Base-by-base conservation (phyloP, 163 green algal species). In the Picocystis sp. region DNA sequence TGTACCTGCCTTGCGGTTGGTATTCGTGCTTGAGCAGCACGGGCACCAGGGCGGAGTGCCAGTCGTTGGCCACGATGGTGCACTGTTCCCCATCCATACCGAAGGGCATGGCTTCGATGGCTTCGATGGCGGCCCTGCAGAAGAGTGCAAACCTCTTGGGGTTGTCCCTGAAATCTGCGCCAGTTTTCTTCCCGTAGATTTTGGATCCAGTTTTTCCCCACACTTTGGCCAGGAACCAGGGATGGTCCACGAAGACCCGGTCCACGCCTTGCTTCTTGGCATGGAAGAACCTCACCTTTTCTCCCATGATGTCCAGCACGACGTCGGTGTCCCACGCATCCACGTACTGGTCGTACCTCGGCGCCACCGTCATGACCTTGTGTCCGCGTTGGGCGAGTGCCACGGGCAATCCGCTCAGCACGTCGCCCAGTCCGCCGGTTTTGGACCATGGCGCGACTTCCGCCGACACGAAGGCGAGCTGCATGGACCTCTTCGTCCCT, bases 241-340 rank as follows among this genome's bases (percentile, higher is more conserved):
- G 78, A 62, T 94, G 81, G 67, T 96, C 87, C 1, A 97, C 64
- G 68, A 88, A 98, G 12, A 98, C 86, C 47, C 89, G 77, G 70
- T 98, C 82, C 47, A 98, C 89, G 41, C 86, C 86, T 41, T 92
- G 73, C 74, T 94, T 92, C 56, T 85, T 78, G 24, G 76, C 78
- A 75, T 98, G 89, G 78, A 98, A 98, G 73, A 80, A 98, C 21
- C 89, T 72, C 3, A 93, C 81, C 22, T 71, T 58, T 70, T 95
- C 77, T 43, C 89, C 89, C 47, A 89, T 70, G 3, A 94, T 67
- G 45, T 87, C 75, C 22, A 84, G 43, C 6, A 66, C 66, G 11
- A 88, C 67, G 47, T 66, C 77, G 1, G 84, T 95, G 62, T 95
- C 85, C 86, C 89, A 97, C 24, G 80, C 82, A 52, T 95, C 87